Evolutionary conservation across 202 grass and related monocot species (phyloP), one percentile per base, ranked within the genome.

Genomic region (Zoysia matrella): DNA sequence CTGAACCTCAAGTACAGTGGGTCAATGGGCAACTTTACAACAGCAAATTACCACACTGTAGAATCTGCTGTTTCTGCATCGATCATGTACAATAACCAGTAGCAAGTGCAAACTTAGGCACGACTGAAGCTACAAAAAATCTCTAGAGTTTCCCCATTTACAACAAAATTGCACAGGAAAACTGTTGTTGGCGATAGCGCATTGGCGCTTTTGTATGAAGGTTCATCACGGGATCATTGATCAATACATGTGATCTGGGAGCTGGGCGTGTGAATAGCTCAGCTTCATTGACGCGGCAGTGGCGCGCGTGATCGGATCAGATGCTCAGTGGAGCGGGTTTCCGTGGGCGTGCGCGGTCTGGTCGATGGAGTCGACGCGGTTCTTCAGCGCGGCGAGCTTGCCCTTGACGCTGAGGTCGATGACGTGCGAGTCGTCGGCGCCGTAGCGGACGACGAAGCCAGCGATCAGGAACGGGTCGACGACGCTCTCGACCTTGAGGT

Each of bases 351-450:
- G 51, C 6, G 44, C n/a, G 10, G 72, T 86, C 76, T 70, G 84
- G 74, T 99, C 93, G 52, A 83, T 92, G 46, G 81, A 82, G 64
- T 99, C 93, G 7, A 89, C 80, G 45, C 91, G 93, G 67, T 81
- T 94, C 69, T 92, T 85, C 57, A 99, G 85, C 60, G 74, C 83
- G 52, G 93, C 85, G 58, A 99, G 89, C 54, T 93, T 78, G 43
- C 81, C 91, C 63, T 88, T 95, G 78, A 99, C 91, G 65, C 96
- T 99, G 51, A 99, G 90, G 68, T 99, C 96, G 71, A 99, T 99
- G 67, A 90, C 65, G 60, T 88, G 84, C 0, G 93, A 94, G 56
- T 93, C 93, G 60, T 76, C 93, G 4, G 75, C 69, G 61, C 96
- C 93, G 47, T 99, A 99, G 87, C 87, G 87, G 76, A 99, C 61